phyloP scores from a whole-genome alignment of 345 rosid genomes.

The Lenwebbia sp. region DNA sequence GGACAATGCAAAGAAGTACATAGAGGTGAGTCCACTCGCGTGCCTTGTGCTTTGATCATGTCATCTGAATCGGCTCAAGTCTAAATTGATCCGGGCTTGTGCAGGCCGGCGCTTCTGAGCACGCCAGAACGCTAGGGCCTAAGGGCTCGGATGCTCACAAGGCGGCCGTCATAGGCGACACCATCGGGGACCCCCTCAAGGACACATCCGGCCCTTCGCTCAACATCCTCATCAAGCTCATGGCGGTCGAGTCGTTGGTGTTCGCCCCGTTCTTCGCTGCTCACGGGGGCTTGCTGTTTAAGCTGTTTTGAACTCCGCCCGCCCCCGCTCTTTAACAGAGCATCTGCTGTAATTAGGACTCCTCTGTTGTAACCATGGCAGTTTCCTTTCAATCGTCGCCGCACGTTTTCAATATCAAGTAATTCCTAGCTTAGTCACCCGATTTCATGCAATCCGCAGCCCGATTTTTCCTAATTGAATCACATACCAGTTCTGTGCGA shows the following conservation, averaged over 20 bases:
- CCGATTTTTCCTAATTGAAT: background rate
- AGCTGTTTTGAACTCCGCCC: slow-evolving; percentile 18
- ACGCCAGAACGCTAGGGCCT: slow-evolving; percentile 46
- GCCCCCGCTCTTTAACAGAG: background rate
- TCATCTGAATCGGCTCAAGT: background rate
- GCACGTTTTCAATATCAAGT: background rate
- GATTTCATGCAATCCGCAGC: background rate
- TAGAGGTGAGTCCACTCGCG: slow-evolving; percentile 27
- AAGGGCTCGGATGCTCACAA: slow-evolving; percentile 70
- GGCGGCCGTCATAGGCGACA: slow-evolving; percentile 67
- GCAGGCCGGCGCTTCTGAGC: slow-evolving; percentile 55
- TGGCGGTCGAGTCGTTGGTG: slow-evolving; percentile 69
- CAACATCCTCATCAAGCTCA: slow-evolving; percentile 67
- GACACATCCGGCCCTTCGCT: slow-evolving; percentile 70
- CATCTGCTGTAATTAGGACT: background rate
- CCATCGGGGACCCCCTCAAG: slow-evolving; percentile 65
- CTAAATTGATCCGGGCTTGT: background rate
- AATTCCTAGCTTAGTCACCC: background rate
- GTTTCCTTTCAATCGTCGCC: background rate
- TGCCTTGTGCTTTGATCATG: background rate
- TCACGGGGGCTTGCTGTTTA: slow-evolving; percentile 57
- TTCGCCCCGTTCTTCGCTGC: slow-evolving; percentile 70
- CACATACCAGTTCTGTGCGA: background rate
- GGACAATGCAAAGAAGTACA: slow-evolving; percentile 74
- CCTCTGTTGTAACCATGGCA: background rate